phyloP scores from a whole-genome alignment of 495 filamentous ascomycete species.

The Penicillium cataractarum region DNA sequence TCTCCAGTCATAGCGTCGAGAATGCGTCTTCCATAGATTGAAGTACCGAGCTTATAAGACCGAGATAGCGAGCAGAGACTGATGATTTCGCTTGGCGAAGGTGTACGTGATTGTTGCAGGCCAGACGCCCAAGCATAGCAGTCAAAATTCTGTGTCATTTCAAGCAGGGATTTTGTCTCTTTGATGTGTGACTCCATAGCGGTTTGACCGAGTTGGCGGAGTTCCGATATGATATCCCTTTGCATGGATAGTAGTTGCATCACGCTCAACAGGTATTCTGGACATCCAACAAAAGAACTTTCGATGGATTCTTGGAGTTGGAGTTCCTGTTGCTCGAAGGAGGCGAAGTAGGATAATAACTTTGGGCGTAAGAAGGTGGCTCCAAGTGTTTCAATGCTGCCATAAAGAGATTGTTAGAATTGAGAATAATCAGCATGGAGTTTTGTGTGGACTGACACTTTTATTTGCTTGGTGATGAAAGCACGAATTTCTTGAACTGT shows the following conservation, averaged over 20 bases:
- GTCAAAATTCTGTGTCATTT: constrained; percentile 36
- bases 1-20: constrained; percentile 30
- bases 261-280: constrained; percentile 39
- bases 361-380: constrained; percentile 49
- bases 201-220: neutral
- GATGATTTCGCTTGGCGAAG: constrained; percentile 24
- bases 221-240: constrained; percentile 35
- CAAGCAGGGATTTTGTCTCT: constrained; percentile 23
- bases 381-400: constrained; percentile 46
- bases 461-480: constrained; percentile 36
- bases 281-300: constrained; percentile 46
- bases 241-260: constrained; percentile 39
- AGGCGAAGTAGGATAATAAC: constrained; percentile 33
- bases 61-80: constrained; percentile 31
- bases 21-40: constrained; percentile 39
- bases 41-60: constrained; percentile 36
- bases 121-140: constrained; percentile 37
- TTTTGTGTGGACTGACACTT: constrained; percentile 23
- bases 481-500: constrained; percentile 33
- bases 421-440: neutral
- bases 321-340: constrained; percentile 16
- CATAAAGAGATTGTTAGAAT: constrained; percentile 1
- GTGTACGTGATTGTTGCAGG: constrained; percentile 36
- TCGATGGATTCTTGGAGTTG: constrained; percentile 35
- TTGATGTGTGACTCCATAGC: constrained; percentile 13